These are phyloP conservation scores for Dalbergia oliveri DNA, from an alignment of 306 rosid genomes.

Conservation along the genomic window DNA sequence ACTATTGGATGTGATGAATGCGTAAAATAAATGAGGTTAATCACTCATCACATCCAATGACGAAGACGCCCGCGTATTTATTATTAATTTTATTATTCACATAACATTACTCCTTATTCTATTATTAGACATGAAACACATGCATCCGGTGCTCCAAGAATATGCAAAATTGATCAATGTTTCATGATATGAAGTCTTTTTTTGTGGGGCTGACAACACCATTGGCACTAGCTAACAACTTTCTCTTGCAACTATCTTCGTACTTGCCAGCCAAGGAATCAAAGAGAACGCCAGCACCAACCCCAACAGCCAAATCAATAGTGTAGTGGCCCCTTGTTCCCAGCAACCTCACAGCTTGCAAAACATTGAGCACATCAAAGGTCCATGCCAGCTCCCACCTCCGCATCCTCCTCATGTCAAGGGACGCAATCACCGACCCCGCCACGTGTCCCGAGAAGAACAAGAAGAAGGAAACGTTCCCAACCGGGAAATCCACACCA, in stretches of 20 bases:
- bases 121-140: no score
- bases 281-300: conserved; percentile 91
- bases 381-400: conserved; percentile 77
- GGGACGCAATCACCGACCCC: conserved; percentile 88
- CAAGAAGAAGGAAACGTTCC: conserved; percentile 88
- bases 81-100: no score
- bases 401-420: conserved; percentile 89
- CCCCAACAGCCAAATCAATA: conserved; percentile 84
- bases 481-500: conserved; percentile 91
- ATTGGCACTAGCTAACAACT: background rate
- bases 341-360: conserved; percentile 75
- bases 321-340: conserved; percentile 95
- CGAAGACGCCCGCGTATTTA: no score
- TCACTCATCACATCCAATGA: no score
- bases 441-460: conserved; percentile 93
- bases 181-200: conserved; percentile 9
- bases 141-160: no score
- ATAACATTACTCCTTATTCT: no score
- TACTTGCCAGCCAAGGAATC: conserved; percentile 86
- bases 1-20: no score
- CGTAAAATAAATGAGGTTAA: no score
- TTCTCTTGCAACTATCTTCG: conserved; percentile 60
- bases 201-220: conserved; percentile 5
- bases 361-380: conserved; percentile 73
- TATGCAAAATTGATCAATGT: no score